Base-by-base conservation (phyloP, 2,329 filamentous ascomycete species). In the Aureobasidium sp. region DNA sequence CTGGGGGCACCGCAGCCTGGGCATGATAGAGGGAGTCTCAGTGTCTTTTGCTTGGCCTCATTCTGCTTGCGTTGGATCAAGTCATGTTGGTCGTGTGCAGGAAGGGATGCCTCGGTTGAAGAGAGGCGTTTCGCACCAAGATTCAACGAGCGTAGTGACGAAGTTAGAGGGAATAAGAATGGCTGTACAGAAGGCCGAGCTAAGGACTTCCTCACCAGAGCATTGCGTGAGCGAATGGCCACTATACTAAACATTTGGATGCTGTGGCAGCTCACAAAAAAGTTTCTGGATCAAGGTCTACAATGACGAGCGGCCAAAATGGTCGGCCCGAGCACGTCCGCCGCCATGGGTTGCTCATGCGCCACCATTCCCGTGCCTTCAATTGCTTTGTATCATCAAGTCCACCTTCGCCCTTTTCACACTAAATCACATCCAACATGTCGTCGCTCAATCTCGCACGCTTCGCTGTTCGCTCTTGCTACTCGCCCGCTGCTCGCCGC, bases 1-100 rank as follows among this genome's bases (percentile, higher is more conserved):
- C 82, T 78, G 39, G 81, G 79, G 31, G 84, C 85, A 60, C 85
- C 85, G 66, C 85, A 87, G 67, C 85, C 85, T 34, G 85, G 84
- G 70, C 85, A 87, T 27, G 79, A 78, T 7, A 77, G 62, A 0
- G 83, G 83, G 14, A 86, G 52, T 27, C 56, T 53, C 17, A 41
- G n/a, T 20, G 49, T 45, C 42, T 65, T 64, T 20, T 45, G 61
- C 25, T 36, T 42, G 37, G 68, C 3, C 12, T 57, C 53, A 7
- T 12, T 8, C 25, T 55, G 37, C 11, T 29, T 20, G 36, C 51
- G 64, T 9, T 66, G 44, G 2, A 69, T 71, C 22, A 73, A 36
- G 25, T 61, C 56, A 53, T 61, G 57, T 61, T 61, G 57, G 9
- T 39, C 27, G 44, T 29, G 34, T 25, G 41, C 42, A n/a, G 34